Evolutionary conservation across 495 filamentous ascomycete genomes (phyloP), one percentile per base, ranked within the genome.

Genomic region (Talaromyces thailandensis): DNA sequence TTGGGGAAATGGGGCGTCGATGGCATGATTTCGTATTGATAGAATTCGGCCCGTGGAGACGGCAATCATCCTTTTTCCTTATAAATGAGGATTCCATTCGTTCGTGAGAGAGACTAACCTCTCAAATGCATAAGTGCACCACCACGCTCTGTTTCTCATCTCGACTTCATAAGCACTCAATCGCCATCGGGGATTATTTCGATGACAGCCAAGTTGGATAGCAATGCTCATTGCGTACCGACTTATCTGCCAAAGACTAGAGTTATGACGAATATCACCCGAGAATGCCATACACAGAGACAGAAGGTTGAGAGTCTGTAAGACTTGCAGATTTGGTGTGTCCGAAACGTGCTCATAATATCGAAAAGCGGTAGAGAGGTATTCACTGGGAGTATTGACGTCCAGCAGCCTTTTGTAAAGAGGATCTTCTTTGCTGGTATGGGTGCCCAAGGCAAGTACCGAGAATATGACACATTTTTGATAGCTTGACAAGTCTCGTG

Each of bases 191-290:
- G 60, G 60, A 56, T 62, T 62, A 23, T 62, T 43, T 28, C 37
- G 43, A 32, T 62, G 60, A 25, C 50, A 21, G 3, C 60, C 60
- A 9, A 62, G 32, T 40, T 62, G 40, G n/a, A 62, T 43, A 26
- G 60, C 60, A 56, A 62, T 56, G 25, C 40, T 55, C 43, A 62
- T 62, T 4, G 40, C 14, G 21, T 62, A 62, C 23, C 60, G 24
- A 25, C 40, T 62, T 18, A 62, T 43, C 23, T 55, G 60, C 60
- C 60, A 62, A 23, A 62, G 11, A 25, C 52, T 50, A 12, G 50
- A 55, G 18, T 50, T 56, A 50, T 62, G 60, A 18, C 43, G 43
- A 14, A 48, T 7, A 48, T 48, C 43, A n/a, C 43, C 43, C 21
- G 43, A 48, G 43, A 48, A 48, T 9, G 43, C 21, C 43, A 48